These are phyloP conservation scores for Fusarium transvaalense DNA, from an alignment of 2,329 filamentous ascomycete species.

Conservation along the genomic window DNA sequence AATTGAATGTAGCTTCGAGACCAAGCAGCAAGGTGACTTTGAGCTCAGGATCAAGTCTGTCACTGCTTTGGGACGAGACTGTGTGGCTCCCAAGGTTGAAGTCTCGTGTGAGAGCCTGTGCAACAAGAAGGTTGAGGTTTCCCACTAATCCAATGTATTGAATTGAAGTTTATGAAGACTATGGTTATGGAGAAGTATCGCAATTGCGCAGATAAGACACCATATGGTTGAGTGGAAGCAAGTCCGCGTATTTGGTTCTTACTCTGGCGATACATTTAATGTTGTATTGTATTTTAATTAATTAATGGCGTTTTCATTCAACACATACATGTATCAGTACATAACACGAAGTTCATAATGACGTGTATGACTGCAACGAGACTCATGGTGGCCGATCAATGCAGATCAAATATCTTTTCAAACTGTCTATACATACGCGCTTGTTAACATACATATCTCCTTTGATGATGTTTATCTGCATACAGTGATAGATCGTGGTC, in stretches of 20 bases:
- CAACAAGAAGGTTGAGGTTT: not conserved
- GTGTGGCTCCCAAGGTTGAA: not conserved
- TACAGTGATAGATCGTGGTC: not conserved
- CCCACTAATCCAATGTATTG: not conserved
- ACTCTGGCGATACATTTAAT: not conserved
- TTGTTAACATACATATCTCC: no score
- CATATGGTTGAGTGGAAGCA: not conserved
- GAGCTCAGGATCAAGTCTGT: slow-evolving; percentile 1
- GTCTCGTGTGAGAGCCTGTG: not conserved
- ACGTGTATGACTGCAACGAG: no score
- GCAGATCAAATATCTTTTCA: no score
- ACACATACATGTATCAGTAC: no score
- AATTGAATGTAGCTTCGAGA: not conserved
- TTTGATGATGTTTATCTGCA: no score
- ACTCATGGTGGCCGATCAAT: no score
- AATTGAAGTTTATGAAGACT: not conserved
- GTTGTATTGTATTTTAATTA: not conserved
- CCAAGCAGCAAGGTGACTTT: not conserved
- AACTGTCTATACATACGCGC: no score
- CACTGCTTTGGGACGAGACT: not conserved
- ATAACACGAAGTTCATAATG: no score
- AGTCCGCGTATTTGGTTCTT: not conserved
- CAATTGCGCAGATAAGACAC: not conserved
- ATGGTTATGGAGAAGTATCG: no score
- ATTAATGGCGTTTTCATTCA: no score